Conservation (phyloP, 257 asterid genomes). For the Galeopsis tetrahit region DNA sequence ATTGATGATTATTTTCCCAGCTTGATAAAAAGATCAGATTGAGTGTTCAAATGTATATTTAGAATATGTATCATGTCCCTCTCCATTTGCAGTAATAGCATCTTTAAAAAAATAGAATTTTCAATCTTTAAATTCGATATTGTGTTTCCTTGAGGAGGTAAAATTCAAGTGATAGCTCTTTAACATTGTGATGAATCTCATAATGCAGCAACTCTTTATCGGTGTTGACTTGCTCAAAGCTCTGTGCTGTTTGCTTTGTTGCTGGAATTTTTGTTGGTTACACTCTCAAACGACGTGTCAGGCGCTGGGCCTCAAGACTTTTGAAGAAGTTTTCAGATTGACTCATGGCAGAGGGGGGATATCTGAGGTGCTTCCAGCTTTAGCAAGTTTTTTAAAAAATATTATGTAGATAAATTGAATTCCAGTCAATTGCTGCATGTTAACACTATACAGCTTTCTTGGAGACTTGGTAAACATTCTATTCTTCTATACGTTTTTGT, state of each 20-base stretch:
- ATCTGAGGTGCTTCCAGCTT: conserved; percentile 18
- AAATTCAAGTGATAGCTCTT: neutral
- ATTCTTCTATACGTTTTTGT: neutral
- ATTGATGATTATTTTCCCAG: conserved; percentile 2
- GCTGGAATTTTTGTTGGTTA: conserved; percentile 81
- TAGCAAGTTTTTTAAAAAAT: neutral
- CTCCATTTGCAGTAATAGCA: neutral
- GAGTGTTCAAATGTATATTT: neutral
- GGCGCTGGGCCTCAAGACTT: conserved; percentile 73
- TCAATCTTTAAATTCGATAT: conserved; percentile 45
- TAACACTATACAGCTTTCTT: neutral
- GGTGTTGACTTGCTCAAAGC: conserved; percentile 79
- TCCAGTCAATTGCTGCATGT: conserved; percentile 13
- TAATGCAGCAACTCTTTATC: conserved; percentile 63
- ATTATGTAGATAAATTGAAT: conserved; percentile 11
- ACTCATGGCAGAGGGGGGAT: conserved; percentile 4
- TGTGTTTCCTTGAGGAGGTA: conserved; percentile 17
- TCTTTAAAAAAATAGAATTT: conserved; percentile 34
- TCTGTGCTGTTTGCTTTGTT: conserved; percentile 73
- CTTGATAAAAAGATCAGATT: neutral
- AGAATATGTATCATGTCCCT: neutral
- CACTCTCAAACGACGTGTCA: conserved; percentile 77
- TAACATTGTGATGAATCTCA: conserved; percentile 24
- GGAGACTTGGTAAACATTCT: conserved; percentile 1
- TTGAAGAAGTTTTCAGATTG: conserved; percentile 63